These are phyloP conservation scores for Chloropicon primus DNA, from an alignment of 139 green algal species.

Conservation along the genomic window DNA sequence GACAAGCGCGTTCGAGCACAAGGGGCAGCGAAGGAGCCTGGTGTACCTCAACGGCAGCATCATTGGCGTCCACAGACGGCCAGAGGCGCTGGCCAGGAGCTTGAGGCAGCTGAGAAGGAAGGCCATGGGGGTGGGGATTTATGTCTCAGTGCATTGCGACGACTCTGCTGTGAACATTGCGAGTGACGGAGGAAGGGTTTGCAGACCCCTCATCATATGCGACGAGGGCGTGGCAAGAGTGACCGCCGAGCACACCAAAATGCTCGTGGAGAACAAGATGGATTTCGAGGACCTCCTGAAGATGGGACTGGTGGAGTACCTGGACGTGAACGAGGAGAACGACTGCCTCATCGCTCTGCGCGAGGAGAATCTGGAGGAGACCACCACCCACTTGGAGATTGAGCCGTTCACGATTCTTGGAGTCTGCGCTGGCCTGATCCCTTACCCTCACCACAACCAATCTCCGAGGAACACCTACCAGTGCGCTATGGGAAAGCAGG, in stretches of 20 bases:
- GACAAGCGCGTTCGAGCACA: constrained; percentile 56
- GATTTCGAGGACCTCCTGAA: constrained; percentile 63
- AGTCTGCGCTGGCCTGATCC: constrained; percentile 93
- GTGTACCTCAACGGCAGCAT: constrained; percentile 93
- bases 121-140: not conserved
- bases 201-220: constrained; percentile 93
- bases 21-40: constrained; percentile 21
- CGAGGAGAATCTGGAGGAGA: constrained; percentile 33
- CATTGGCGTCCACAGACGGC: constrained; percentile 51
- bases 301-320: constrained; percentile 87
- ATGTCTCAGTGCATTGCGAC: not conserved
- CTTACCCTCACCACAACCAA: constrained; percentile 99
- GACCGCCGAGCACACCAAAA: constrained; percentile 51
- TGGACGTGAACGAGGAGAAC: constrained; percentile 98
- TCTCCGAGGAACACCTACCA: constrained; percentile 98
- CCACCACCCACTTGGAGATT: constrained; percentile 93
- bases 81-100: not conserved
- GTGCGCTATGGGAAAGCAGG: constrained; percentile 83
- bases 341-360: constrained; percentile 83
- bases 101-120: constrained; percentile 44
- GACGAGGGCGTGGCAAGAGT: constrained; percentile 72
- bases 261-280: constrained; percentile 43
- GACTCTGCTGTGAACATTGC: constrained; percentile 44
- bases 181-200: constrained; percentile 83
- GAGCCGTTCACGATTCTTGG: constrained; percentile 98